These are phyloP conservation scores for Cladosporium sp. DNA, from an alignment of 2,329 filamentous ascomycete genomes.

Conservation along the genomic window DNA sequence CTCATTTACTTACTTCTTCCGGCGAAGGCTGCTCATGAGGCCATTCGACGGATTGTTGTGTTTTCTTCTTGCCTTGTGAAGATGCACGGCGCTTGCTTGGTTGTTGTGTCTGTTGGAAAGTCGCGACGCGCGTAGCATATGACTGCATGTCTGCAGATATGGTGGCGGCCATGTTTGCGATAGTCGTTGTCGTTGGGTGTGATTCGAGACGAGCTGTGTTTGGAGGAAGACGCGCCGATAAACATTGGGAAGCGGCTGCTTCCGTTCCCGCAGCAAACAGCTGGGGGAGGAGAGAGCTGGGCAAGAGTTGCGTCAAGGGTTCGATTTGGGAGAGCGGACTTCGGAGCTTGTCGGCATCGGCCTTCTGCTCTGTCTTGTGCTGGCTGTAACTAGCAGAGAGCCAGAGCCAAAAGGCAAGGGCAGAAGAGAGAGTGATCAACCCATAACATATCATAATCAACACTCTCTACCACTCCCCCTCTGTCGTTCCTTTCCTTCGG, in stretches of 20 bases:
- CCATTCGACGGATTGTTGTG: slow-evolving; percentile 60
- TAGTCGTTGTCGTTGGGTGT: slow-evolving; percentile 5
- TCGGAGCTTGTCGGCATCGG: too few relatives aligned
- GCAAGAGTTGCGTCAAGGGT: too few relatives aligned
- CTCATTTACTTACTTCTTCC: slow-evolving; percentile 51
- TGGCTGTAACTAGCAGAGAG: too few relatives aligned
- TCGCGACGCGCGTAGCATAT: slow-evolving; percentile 71
- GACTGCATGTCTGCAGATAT: slow-evolving; percentile 52
- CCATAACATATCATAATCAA: neutral
- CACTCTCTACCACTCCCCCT: neutral
- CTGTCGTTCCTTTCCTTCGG: neutral
- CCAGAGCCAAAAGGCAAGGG: neutral
- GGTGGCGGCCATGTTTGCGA: slow-evolving; percentile 22
- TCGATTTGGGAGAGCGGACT: too few relatives aligned
- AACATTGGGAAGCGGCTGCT: too few relatives aligned
- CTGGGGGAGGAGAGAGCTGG: neutral
- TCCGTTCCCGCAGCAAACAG: neutral
- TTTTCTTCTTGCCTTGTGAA: slow-evolving; percentile 54
- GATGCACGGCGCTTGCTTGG: slow-evolving; percentile 66
- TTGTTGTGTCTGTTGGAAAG: slow-evolving; percentile 65
- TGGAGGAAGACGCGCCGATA: neutral
- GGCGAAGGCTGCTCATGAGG: slow-evolving; percentile 67
- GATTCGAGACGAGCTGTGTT: neutral
- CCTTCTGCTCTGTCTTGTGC: too few relatives aligned
- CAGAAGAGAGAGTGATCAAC: neutral